Percentiles rank a stretch among this genome's conserved stretches.
phyloP scores from a whole-genome alignment of 768 basidiomycete genomes.

The Amanita molliuscula region DNA sequence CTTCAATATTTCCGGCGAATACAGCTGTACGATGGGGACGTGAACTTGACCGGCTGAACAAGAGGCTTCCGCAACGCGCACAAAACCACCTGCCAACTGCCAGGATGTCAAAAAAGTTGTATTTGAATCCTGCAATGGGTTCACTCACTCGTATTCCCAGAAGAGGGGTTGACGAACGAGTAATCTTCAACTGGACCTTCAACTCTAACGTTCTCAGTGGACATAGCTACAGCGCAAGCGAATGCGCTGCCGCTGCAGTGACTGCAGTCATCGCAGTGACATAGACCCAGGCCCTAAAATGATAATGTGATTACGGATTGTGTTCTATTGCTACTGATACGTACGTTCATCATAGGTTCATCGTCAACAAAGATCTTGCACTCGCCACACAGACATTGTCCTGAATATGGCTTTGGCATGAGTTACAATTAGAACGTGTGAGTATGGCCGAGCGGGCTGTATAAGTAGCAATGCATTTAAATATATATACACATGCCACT shows the following conservation, averaged over 20 bases:
- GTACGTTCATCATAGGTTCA: neutral
- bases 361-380: slow-evolving; percentile 1
- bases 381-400: neutral
- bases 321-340: neutral
- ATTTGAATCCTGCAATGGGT: neutral
- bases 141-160: neutral
- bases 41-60: neutral
- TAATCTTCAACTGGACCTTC: neutral
- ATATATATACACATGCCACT: too few species aligned
- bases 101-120: neutral
- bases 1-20: slow-evolving; percentile 1
- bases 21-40: neutral
- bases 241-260: neutral
- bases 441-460: too few species aligned
- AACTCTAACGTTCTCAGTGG: neutral
- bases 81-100: slow-evolving; percentile 5
- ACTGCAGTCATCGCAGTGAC: slow-evolving; percentile 5
- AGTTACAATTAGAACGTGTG: too few species aligned
- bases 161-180: neutral
- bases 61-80: neutral
- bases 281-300: neutral
- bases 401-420: neutral
- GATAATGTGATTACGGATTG: neutral
- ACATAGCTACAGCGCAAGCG: neutral
- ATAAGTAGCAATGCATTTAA: too few species aligned